Conservation (phyloP, 192 early-diverging fungal species). For the Podila epicladia region DNA sequence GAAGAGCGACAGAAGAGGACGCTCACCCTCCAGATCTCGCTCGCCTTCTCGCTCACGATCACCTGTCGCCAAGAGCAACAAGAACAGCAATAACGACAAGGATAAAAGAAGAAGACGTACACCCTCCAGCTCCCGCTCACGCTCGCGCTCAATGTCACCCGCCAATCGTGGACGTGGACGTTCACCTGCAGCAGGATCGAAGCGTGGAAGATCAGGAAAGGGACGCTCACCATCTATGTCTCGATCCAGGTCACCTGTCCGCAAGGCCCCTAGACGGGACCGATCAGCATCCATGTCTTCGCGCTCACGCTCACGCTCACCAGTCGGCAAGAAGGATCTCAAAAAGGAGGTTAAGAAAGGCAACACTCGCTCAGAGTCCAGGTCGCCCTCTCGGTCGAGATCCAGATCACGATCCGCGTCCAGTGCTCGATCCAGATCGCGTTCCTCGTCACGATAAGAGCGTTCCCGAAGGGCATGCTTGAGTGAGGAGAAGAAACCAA, state of each 20-base stretch:
- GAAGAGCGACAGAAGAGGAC: background rate
- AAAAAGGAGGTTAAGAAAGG: background rate
- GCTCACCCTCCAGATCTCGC: background rate
- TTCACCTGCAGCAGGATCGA: background rate
- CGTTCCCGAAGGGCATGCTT: too few species aligned
- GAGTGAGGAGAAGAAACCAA: too few species aligned
- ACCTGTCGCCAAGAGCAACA: background rate
- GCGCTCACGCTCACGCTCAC: constrained; percentile 5
- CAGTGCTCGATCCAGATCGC: constrained; percentile 5
- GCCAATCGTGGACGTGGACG: constrained; percentile 4
- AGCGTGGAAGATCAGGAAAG: constrained; percentile 13
- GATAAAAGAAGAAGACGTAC: background rate
- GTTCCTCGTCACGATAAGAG: constrained; percentile 11
- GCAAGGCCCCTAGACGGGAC: background rate
- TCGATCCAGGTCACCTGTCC: constrained; percentile 1
- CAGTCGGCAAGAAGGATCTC: background rate
- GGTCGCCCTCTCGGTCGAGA: constrained; percentile 21
- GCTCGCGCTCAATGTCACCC: constrained; percentile 16
- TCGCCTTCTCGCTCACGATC: constrained; percentile 5
- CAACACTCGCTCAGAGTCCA: background rate
- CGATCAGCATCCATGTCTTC: constrained; percentile 7
- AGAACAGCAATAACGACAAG: background rate
- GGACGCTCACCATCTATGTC: background rate
- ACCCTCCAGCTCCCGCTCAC: constrained; percentile 33
- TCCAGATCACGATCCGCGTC: constrained; percentile 13